These are phyloP conservation scores for sorghum (Sorghum bicolor) DNA, from an alignment of 176 grass and related monocot genomes.

Conservation along the genomic window DNA sequence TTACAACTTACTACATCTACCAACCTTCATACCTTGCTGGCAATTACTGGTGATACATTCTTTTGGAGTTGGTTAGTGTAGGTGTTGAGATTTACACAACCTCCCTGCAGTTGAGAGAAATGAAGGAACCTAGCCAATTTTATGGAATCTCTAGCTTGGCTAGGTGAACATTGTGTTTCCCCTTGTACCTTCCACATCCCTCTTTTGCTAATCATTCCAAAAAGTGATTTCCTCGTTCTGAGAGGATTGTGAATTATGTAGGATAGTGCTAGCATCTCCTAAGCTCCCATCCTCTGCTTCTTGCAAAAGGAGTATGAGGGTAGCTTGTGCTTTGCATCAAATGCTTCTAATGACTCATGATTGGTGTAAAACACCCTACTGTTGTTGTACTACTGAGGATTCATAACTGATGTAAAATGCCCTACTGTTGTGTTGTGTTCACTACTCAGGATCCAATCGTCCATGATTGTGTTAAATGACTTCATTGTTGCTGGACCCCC, in stretches of 20 bases:
- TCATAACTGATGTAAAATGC: slow-evolving; percentile 5
- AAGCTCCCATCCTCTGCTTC: slow-evolving; percentile 23
- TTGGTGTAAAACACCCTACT: slow-evolving; percentile 31
- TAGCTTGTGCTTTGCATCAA: slow-evolving; percentile 8
- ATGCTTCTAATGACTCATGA: slow-evolving; percentile 28
- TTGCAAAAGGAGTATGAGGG: slow-evolving; percentile 15
- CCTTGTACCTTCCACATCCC: neutral
- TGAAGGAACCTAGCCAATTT: slow-evolving; percentile 24
- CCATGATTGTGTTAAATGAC: neutral
- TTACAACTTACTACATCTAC: neutral
- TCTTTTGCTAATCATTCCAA: slow-evolving; percentile 27
- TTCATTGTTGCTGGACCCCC: neutral
- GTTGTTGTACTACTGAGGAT: neutral
- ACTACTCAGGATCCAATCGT: neutral
- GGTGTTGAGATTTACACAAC: slow-evolving; percentile 25
- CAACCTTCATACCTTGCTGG: slow-evolving; percentile 25
- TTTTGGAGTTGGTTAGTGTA: slow-evolving; percentile 41
- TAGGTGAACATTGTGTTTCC: slow-evolving; percentile 28
- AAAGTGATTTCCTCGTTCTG: neutral
- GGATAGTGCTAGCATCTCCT: neutral
- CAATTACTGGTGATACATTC: slow-evolving; percentile 37
- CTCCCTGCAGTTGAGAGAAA: slow-evolving; percentile 1
- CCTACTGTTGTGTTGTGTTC: neutral
- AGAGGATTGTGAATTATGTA: slow-evolving; percentile 45
- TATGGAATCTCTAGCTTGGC: slow-evolving; percentile 18